These are phyloP conservation scores for Phytophthora macrochlamydospora DNA, from an alignment of 352 stramenopile species.

Conservation along the genomic window DNA sequence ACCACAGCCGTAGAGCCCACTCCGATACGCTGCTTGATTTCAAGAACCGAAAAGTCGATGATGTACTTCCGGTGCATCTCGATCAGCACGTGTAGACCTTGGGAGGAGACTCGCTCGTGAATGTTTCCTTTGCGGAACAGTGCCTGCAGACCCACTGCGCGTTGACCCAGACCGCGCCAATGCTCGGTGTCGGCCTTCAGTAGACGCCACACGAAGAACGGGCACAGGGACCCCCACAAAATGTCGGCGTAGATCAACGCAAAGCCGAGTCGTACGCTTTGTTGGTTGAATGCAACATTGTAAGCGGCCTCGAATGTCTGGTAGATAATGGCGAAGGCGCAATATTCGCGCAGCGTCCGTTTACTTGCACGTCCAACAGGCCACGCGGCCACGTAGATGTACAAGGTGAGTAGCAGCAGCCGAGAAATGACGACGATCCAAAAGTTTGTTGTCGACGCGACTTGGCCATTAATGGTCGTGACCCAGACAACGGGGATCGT, in stretches of 20 bases:
- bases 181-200: constrained; percentile 69
- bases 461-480: constrained; percentile 20
- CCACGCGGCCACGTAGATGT: constrained; percentile 43
- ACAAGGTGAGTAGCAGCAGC: constrained; percentile 34
- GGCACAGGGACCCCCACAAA: constrained; percentile 38
- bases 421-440: constrained; percentile 36
- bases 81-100: constrained; percentile 58
- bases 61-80: constrained; percentile 53
- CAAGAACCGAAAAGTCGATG: constrained; percentile 47
- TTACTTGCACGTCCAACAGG: constrained; percentile 53
- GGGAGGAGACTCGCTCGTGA: constrained; percentile 42
- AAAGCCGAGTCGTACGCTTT: constrained; percentile 29
- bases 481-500: constrained; percentile 47
- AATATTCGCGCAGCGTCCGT: constrained; percentile 49
- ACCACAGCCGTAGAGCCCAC: constrained; percentile 52
- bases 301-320: constrained; percentile 43
- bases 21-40: constrained; percentile 44
- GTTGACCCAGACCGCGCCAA: constrained; percentile 59
- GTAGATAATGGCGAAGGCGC: constrained; percentile 43
- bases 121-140: constrained; percentile 47
- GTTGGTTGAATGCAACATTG: constrained; percentile 40
- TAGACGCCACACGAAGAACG: constrained; percentile 46
- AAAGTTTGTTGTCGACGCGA: constrained; percentile 23
- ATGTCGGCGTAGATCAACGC: constrained; percentile 38
- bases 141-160: constrained; percentile 35